Base-by-base conservation (phyloP, 108 stramenopile genomes). In the Cyclotella choctawhatcheeana region DNA sequence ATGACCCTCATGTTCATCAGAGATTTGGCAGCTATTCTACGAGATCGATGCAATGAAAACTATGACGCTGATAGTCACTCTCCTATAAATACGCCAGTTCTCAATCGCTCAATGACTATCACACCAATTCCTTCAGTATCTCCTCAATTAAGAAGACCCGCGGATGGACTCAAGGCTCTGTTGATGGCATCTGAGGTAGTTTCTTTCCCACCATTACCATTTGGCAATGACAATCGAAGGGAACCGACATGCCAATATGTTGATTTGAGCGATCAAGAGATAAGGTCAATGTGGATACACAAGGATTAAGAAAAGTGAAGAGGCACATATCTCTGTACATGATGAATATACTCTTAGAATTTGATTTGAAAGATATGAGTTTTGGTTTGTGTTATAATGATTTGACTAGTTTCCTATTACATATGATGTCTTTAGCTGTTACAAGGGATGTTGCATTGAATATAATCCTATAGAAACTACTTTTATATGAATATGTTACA, bases 121-220 rank as follows among this genome's bases (percentile, higher is more conserved):
- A 73, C 73, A 47, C 73, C 73, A 16, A 58, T 45, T 27, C 40
- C 63, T 25, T 61, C n/a, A n/a, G n/a, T n/a, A n/a, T n/a, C n/a
- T n/a, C n/a, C 73, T 29, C 73, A 62, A 44, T 54, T 35, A 24
- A 48, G 64, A 31, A 21, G 7, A 33, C 64, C 45, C n/a, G 40
- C n/a, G 10, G 51, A 52, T 52, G 51, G 51, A 22, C n/a, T 52
- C 4, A 22, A 52, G 8, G 51, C 51, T 22, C 24, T 52, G 51
- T 22, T 52, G 20, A 24, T n/a, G 51, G 51, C 51, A 10, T n/a
- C 51, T 10, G 22, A 52, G 43, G 55, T 24, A 7, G 62, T n/a
- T n/a, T n/a, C 45, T 0, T 30, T 26, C 24, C 30, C 63, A 12
- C 40, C 53, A 24, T 18, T 31, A 6, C 53, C 16, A 16, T 74